Evolutionary conservation across 495 filamentous ascomycete genomes (phyloP).

Genomic region (Pyrenula massariospora): DNA sequence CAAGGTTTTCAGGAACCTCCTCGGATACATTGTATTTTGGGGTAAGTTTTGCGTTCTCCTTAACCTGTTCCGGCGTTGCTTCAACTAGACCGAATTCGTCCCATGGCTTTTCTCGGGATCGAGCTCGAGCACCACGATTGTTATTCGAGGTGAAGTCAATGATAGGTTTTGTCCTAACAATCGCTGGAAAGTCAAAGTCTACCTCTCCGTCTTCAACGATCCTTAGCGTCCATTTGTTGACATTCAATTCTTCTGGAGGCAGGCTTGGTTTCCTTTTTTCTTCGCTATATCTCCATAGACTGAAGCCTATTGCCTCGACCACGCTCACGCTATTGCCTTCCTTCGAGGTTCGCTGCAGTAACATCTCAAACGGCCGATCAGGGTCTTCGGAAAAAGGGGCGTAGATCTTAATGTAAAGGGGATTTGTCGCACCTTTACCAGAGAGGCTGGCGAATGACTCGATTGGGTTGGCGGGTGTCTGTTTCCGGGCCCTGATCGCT

Average conservation of each 20-base stretch:
- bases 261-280: constrained; percentile 67
- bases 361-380: constrained; percentile 61
- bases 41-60: constrained; percentile 64
- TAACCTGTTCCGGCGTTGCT: constrained; percentile 63
- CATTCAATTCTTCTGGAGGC: constrained; percentile 56
- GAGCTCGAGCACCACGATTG: constrained; percentile 54
- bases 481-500: constrained; percentile 65
- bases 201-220: constrained; percentile 97
- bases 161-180: constrained; percentile 68
- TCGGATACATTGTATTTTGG: constrained; percentile 56
- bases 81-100: constrained; percentile 89
- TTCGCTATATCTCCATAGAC: constrained; percentile 76
- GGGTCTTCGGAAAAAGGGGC: constrained; percentile 67
- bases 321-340: constrained; percentile 67
- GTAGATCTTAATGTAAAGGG: constrained; percentile 77
- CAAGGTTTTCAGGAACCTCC: constrained; percentile 26
- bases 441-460: constrained; percentile 78
- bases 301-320: constrained; percentile 79
- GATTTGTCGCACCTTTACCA: constrained; percentile 72
- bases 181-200: constrained; percentile 86
- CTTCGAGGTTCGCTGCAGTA: constrained; percentile 65
- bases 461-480: constrained; percentile 70
- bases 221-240: constrained; percentile 84
- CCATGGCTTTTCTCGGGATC: constrained; percentile 71
- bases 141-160: constrained; percentile 86